Evolutionary conservation across 805 yeast genomes (phyloP).

Genomic region (Starmerella bombicola): DNA sequence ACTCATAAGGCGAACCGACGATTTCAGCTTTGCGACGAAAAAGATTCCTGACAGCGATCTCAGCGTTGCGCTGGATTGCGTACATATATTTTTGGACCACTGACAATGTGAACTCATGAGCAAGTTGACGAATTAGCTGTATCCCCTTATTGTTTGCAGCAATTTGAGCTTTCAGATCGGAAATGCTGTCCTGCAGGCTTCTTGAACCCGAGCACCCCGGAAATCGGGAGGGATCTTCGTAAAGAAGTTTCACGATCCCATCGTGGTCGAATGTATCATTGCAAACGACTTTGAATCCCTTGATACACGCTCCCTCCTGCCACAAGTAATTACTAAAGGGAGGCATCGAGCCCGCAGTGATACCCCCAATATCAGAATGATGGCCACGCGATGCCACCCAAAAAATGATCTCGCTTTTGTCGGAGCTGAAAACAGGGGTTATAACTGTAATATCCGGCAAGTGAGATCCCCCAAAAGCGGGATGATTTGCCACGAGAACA

Average conservation of each 20-base stretch:
- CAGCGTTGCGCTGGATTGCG: slow-evolving; percentile 73
- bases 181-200: slow-evolving; percentile 66
- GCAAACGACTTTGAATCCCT: slow-evolving; percentile 59
- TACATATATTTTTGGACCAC: slow-evolving; percentile 62
- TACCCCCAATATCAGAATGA: slow-evolving; percentile 92
- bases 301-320: slow-evolving; percentile 86
- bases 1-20: slow-evolving; percentile 22
- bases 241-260: slow-evolving; percentile 46
- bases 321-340: slow-evolving; percentile 73
- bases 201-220: slow-evolving; percentile 89
- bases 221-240: slow-evolving; percentile 61
- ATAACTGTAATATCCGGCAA: slow-evolving; percentile 85
- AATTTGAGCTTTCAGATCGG: slow-evolving; percentile 74
- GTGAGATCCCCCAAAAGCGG: slow-evolving; percentile 77
- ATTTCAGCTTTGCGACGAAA: slow-evolving; percentile 36
- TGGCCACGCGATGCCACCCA: slow-evolving; percentile 93
- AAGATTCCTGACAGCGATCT: slow-evolving; percentile 49
- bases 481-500: slow-evolving; percentile 67
- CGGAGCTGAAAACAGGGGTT: slow-evolving; percentile 64
- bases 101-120: slow-evolving; percentile 47
- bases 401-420: slow-evolving; percentile 46
- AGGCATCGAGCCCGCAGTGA: slow-evolving; percentile 89
- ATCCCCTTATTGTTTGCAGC: slow-evolving; percentile 87
- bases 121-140: slow-evolving; percentile 44
- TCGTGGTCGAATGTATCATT: slow-evolving; percentile 67